Evolutionary conservation across 2,329 filamentous ascomycete species (phyloP), one percentile per base, ranked within the genome.

Genomic region (Penicillium frequentans): DNA sequence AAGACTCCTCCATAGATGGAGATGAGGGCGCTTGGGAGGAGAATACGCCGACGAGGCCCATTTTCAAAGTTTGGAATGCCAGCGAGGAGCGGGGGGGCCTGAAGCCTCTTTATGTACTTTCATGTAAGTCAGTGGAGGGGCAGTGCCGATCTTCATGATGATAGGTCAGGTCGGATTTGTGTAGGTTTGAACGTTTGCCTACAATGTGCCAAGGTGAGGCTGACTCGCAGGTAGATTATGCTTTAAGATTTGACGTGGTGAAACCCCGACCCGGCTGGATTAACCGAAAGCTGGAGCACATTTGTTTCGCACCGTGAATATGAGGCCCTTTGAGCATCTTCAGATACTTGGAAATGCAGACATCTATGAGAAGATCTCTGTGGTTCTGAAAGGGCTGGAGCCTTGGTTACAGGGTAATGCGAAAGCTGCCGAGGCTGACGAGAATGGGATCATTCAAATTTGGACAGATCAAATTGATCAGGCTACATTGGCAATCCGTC

Each of bases 381-480:
- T 27, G 9, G 48, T 50, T 19, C 26, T 50, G 24, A 42, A 24
- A 16, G 48, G 48, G 5, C 11, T 50, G 16, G 33, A 50, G 23
- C 48, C 48, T 21, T 50, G 48, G 48, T 19, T 50, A 14, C 48
- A 50, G 14, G 48, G 48, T 3, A 50, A 50, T 42, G 48, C 48
- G 14, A 50, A 50, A 42, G 48, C 11, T 35, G 33, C 27, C 5
- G 48, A 50, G 14, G 48, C 33, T 8, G 48, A 50, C 27, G 48
- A 50, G 48, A 50, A 50, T 50, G 48, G 48, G 6, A 50, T 50
- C 39, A 29, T 50, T 19, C 33, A 37, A 10, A 50, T 50, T 16
- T 50, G 48, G 48, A 50, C 48, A 8, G 35, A 29, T 39, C 48
- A 50, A 4, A 50, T 50, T 42, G 48, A 50, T 29, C 35, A 50